Evolutionary conservation across 768 basidiomycete species (phyloP).

Genomic region (Polyporus arcularius): DNA sequence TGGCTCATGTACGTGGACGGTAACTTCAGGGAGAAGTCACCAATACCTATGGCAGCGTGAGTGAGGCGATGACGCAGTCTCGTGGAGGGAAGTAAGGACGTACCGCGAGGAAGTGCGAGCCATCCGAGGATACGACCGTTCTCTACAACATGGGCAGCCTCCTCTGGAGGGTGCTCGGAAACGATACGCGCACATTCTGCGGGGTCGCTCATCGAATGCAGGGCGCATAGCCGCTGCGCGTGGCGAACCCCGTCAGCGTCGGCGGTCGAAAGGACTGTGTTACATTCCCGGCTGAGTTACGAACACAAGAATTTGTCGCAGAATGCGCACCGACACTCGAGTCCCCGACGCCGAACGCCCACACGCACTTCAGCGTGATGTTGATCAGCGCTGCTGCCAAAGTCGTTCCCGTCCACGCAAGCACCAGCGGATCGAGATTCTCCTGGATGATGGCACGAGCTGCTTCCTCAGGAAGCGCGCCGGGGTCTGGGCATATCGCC

Average conservation of each 20-base stretch:
- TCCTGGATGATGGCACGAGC: not conserved
- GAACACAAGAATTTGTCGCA: not conserved
- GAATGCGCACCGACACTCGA: conserved; percentile 3
- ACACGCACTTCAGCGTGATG: not conserved
- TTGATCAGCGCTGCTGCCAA: not conserved
- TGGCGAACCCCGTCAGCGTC: not conserved
- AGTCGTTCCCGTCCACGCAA: not conserved
- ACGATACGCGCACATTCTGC: not conserved
- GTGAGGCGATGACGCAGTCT: not conserved
- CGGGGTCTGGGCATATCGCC: not conserved
- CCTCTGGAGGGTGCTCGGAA: not conserved
- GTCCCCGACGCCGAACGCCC: conserved; percentile 6
- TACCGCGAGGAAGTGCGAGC: conserved; percentile 3
- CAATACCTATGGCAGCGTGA: not conserved
- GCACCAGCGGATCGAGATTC: not conserved
- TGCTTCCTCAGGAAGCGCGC: not conserved
- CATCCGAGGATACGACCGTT: conserved; percentile 2
- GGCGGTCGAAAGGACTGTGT: not conserved
- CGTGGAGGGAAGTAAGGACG: not conserved
- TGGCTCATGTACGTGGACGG: not conserved
- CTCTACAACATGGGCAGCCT: not conserved
- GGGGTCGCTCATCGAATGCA: not conserved
- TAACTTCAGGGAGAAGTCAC: conserved; percentile 5
- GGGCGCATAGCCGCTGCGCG: not conserved
- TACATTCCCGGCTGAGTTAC: not conserved